phyloP scores from a whole-genome alignment of 2,329 filamentous ascomycete species.

The Botrytis deweyae region DNA sequence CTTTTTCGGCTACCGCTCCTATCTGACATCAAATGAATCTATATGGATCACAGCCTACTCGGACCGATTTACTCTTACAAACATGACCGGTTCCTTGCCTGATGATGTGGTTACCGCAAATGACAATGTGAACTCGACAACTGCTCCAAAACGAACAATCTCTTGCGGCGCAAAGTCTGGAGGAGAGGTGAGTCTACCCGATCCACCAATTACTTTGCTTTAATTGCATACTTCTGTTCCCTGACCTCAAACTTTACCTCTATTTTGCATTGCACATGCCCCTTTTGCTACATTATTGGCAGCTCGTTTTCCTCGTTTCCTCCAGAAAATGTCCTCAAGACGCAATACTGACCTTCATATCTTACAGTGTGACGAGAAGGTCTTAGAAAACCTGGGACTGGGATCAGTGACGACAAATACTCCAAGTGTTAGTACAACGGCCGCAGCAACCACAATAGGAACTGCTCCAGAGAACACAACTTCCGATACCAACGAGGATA shows the following conservation, averaged over 20 bases:
- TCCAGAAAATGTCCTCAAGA: background rate
- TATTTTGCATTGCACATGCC: background rate
- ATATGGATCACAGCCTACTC: conserved; percentile 20
- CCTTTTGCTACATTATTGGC: background rate
- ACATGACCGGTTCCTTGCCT: conserved; percentile 11
- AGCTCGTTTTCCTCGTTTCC: background rate
- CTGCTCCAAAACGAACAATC: background rate
- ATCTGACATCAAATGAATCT: conserved; percentile 11
- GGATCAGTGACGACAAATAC: background rate
- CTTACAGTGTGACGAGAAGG: conserved; percentile 9
- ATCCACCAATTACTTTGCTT: background rate
- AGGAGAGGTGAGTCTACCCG: background rate
- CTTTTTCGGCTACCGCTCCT: conserved; percentile 17
- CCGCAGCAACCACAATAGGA: background rate
- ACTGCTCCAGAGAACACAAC: background rate
- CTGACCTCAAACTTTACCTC: background rate
- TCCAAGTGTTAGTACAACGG: background rate
- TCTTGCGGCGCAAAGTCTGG: conserved; percentile 15
- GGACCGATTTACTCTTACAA: conserved; percentile 12
- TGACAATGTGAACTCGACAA: background rate
- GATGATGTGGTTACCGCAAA: conserved; percentile 10
- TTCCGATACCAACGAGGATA: background rate
- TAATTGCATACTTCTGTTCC: background rate
- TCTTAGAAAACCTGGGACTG: background rate
- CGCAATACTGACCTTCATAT: background rate